phyloP scores from a whole-genome alignment of 2,329 filamentous ascomycete genomes.

The Aspergillus sp. region DNA sequence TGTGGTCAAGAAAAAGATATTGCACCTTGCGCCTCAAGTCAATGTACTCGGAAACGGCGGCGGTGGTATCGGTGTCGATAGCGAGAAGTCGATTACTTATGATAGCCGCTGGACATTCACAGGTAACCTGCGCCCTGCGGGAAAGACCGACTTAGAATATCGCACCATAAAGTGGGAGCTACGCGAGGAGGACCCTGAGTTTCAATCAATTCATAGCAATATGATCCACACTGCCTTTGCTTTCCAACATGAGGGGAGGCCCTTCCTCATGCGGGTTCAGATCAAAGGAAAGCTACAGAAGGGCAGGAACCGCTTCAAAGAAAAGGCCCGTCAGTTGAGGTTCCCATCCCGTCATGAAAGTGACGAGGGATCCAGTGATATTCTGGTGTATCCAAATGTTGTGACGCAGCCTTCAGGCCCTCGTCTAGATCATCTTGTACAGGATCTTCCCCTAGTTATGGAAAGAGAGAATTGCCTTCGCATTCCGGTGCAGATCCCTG shows the following conservation, averaged over 20 bases:
- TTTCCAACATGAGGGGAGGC: background rate
- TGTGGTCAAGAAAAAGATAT: slow-evolving; percentile 11
- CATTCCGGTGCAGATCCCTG: background rate
- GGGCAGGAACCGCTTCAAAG: background rate
- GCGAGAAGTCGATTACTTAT: slow-evolving; percentile 10
- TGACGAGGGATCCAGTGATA: slow-evolving; percentile 1
- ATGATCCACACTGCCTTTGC: slow-evolving; percentile 4
- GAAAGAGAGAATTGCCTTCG: slow-evolving; percentile 2
- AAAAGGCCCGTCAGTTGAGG: background rate
- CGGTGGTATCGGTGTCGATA: slow-evolving; percentile 18
- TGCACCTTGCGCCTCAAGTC: slow-evolving; percentile 17
- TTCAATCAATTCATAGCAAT: background rate
- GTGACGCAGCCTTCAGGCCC: background rate
- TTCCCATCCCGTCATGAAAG: background rate
- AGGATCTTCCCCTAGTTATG: slow-evolving; percentile 1
- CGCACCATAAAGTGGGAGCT: slow-evolving; percentile 1
- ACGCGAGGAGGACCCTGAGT: background rate
- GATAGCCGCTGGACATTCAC: slow-evolving; percentile 17
- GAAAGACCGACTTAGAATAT: background rate
- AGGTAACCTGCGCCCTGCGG: slow-evolving; percentile 7
- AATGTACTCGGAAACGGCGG: slow-evolving; percentile 18
- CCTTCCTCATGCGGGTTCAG: slow-evolving; percentile 1
- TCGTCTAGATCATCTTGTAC: background rate
- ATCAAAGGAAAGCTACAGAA: background rate
- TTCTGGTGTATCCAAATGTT: background rate